Conservation (phyloP, 345 rosid genomes). For the Acer negundo region DNA sequence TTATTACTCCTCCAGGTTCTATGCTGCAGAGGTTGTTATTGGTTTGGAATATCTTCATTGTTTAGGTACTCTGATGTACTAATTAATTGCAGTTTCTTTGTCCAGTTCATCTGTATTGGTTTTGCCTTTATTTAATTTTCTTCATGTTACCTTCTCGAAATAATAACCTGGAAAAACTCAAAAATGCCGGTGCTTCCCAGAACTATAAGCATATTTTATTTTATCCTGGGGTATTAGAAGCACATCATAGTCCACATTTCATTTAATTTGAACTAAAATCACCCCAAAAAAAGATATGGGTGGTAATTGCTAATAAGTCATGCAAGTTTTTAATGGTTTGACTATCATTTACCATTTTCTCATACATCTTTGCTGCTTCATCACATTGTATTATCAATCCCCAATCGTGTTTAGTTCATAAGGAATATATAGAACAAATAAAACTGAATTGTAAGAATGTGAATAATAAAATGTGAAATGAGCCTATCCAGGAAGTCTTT, state of each 20-base stretch:
- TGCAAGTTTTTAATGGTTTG: neutral
- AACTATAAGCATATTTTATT: neutral
- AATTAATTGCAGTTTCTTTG: neutral
- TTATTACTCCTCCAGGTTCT: slow-evolving; percentile 63
- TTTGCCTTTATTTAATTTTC: neutral
- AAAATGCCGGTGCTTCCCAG: neutral
- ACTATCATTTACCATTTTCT: neutral
- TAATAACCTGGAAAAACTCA: neutral
- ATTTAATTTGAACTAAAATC: slow-evolving; percentile 3
- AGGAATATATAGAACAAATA: neutral
- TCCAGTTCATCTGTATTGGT: neutral
- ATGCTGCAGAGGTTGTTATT: slow-evolving; percentile 85
- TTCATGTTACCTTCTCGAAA: neutral
- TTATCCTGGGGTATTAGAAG: neutral
- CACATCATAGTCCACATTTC: neutral
- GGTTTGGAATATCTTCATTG: slow-evolving; percentile 96
- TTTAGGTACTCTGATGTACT: slow-evolving; percentile 56
- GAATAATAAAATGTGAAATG: neutral
- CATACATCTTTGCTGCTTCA: neutral
- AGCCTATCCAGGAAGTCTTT: neutral
- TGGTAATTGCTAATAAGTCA: slow-evolving; percentile 6
- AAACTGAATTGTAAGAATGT: neutral
- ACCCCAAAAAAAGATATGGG: neutral
- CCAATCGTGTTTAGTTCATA: neutral
- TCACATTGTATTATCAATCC: neutral